phyloP scores from a whole-genome alignment of 2,329 filamentous ascomycete genomes.

The Calonectria hawksworthii region DNA sequence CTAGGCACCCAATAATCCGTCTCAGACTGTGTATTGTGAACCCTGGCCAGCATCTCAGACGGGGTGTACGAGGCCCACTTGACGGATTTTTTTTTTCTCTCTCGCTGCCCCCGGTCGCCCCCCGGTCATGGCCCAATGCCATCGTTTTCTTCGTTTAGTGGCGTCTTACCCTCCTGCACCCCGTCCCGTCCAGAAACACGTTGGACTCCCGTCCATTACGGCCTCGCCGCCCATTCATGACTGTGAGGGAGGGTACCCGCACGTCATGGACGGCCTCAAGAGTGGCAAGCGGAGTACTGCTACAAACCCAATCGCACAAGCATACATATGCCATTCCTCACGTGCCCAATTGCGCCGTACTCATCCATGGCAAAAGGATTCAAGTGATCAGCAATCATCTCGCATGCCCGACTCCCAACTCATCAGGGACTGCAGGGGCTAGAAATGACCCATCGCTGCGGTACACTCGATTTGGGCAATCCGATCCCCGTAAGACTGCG shows the following conservation, averaged over 20 bases:
- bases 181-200: slow-evolving; percentile 10
- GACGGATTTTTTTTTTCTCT: slow-evolving; percentile 34
- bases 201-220: slow-evolving; percentile 26
- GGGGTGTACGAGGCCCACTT: slow-evolving; percentile 36
- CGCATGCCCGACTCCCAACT: slow-evolving; percentile 5
- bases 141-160: slow-evolving; percentile 2
- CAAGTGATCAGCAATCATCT: slow-evolving; percentile 12
- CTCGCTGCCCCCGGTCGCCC: not conserved
- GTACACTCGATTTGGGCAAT: slow-evolving; percentile 21
- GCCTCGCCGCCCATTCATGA: slow-evolving; percentile 19
- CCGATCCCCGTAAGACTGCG: slow-evolving; percentile 15
- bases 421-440: not conserved
- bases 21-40: slow-evolving; percentile 31
- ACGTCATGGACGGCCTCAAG: slow-evolving; percentile 7
- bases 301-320: not conserved
- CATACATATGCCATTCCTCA: slow-evolving; percentile 10
- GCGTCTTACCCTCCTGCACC: slow-evolving; percentile 5
- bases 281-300: not conserved
- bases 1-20: slow-evolving; percentile 39
- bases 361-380: not conserved
- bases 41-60: slow-evolving; percentile 29
- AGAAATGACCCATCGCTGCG: slow-evolving; percentile 12
- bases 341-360: slow-evolving; percentile 14
- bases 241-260: not conserved
- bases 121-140: not conserved